Evolutionary conservation across 2,329 filamentous ascomycete genomes (phyloP), one percentile per base, ranked within the genome.

Genomic region (Fusarium austroafricanum): DNA sequence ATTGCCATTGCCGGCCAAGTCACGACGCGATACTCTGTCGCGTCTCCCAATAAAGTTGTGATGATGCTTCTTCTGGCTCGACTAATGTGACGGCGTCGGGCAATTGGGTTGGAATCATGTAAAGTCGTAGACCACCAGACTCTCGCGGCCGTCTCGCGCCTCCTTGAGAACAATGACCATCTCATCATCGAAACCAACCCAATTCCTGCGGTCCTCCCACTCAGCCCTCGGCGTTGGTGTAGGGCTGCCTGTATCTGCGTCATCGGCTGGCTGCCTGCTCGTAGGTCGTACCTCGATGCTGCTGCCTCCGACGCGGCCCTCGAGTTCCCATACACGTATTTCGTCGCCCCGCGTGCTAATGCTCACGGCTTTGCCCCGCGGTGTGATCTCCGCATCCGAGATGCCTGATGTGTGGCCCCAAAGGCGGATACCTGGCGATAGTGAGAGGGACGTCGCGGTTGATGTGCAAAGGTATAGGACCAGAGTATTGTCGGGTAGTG

Each of bases 381-480:
- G 88, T 18, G 92, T 94, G 55, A 97, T 92, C 73, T 96, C 90
- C 10, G 92, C 93, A 31, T 92, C 90, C 47, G 92, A 93, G 33
- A 97, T 93, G 5, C 92, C 92, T 3, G 94, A 96, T 0, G 94
- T 97, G 75, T 97, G 94, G 10, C 94, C 94, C 92, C 93, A 97
- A 8, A 97, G 86, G 28, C 93, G 86, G 67, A 89, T 90, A 2
- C 92, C 92, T 0, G 88, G 81, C 37, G 91, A 90, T 55, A 97
- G 89, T 2, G 86, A 87, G 3, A 97, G 83, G 0, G 83, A 80
- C 0, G 87, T 84, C 2, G 87, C 80, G 5, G 87, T 92, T 0
- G 93, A 95, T 6, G 88, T 93, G 71, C 95, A 92, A 31, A 96
- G 84, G 74, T 96, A 92, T 33, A 97, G 83, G 2, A 93, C 90